Conservation (phyloP, 495 filamentous ascomycete genomes). For the Daldinia grandis region DNA sequence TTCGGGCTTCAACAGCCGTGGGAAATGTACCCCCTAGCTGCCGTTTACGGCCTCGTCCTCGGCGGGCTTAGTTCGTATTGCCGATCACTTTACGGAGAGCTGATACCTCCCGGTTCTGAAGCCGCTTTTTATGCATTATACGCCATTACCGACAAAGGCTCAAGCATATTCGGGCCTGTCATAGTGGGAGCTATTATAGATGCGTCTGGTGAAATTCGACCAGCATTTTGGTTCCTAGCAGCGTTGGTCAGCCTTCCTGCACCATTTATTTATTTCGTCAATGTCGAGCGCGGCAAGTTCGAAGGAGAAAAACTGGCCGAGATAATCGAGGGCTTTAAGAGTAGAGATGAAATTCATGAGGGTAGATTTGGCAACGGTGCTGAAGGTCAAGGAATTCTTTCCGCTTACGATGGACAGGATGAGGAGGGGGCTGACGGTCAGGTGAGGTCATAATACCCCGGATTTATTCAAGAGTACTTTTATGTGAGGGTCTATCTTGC, state of each 20-base stretch:
- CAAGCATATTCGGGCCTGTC: constrained; percentile 89
- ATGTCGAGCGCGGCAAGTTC: constrained; percentile 86
- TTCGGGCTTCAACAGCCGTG: constrained; percentile 89
- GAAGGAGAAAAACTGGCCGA: constrained; percentile 77
- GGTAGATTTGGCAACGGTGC: constrained; percentile 8
- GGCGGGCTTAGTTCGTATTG: constrained; percentile 95
- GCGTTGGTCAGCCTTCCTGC: constrained; percentile 81
- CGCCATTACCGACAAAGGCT: constrained; percentile 97
- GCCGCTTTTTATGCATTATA: constrained; percentile 97
- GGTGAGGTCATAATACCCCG: constrained; percentile 7
- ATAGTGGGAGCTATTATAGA: constrained; percentile 95
- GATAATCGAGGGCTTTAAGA: constrained; percentile 68
- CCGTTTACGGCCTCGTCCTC: constrained; percentile 91
- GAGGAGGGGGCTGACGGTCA: constrained; percentile 11
- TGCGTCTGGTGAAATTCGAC: constrained; percentile 85
- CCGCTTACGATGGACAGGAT: constrained; percentile 45
- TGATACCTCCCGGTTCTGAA: constrained; percentile 92
- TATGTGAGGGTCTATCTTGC: constrained; percentile 34
- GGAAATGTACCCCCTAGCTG: constrained; percentile 96
- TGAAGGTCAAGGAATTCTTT: constrained; percentile 48
- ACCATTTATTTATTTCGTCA: constrained; percentile 82
- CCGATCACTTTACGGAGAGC: constrained; percentile 87
- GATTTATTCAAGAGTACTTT: constrained; percentile 3
- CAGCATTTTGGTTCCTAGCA: constrained; percentile 92
- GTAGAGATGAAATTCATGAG: constrained; percentile 37